These are phyloP conservation scores for Irpex sp. DNA, from an alignment of 1,284 basidiomycete genomes.

Conservation along the genomic window DNA sequence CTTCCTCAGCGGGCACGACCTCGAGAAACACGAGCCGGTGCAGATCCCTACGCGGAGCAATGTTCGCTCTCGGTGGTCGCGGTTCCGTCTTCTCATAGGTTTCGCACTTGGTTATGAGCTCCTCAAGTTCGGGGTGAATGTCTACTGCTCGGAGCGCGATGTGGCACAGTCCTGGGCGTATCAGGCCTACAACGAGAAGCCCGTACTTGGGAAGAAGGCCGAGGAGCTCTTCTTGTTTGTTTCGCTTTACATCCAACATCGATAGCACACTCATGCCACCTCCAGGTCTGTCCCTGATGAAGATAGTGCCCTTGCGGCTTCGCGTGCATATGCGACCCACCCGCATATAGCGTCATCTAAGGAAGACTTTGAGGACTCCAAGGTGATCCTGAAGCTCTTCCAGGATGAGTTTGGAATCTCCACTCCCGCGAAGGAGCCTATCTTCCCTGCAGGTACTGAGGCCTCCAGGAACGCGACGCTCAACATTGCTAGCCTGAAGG, in stretches of 20 bases:
- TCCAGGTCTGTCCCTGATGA: slow-evolving; percentile 52
- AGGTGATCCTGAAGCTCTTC: slow-evolving; percentile 58
- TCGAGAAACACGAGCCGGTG: neutral
- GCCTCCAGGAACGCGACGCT: slow-evolving; percentile 65
- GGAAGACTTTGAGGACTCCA: slow-evolving; percentile 64
- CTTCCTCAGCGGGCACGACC: neutral
- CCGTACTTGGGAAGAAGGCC: slow-evolving; percentile 11
- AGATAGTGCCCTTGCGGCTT: slow-evolving; percentile 52
- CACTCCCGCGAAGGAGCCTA: slow-evolving; percentile 40
- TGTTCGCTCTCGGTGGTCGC: neutral
- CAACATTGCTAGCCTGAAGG: slow-evolving; percentile 39
- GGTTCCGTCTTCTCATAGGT: neutral
- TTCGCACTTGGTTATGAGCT: neutral
- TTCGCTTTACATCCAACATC: neutral
- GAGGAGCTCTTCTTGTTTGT: slow-evolving; percentile 27
- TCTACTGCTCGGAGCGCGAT: neutral
- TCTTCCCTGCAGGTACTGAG: slow-evolving; percentile 63
- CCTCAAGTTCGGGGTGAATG: neutral
- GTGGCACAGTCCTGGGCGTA: neutral
- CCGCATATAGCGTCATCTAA: slow-evolving; percentile 72
- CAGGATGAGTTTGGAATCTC: slow-evolving; percentile 57
- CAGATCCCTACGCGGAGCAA: neutral
- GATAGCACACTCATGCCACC: neutral
- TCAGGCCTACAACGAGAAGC: neutral
- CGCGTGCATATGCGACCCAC: slow-evolving; percentile 57